A percentile compares a stretch with the other conserved stretches of the same genome.
Conservation (phyloP, 345 rosid species). For the Tarenaya hassleriana region DNA sequence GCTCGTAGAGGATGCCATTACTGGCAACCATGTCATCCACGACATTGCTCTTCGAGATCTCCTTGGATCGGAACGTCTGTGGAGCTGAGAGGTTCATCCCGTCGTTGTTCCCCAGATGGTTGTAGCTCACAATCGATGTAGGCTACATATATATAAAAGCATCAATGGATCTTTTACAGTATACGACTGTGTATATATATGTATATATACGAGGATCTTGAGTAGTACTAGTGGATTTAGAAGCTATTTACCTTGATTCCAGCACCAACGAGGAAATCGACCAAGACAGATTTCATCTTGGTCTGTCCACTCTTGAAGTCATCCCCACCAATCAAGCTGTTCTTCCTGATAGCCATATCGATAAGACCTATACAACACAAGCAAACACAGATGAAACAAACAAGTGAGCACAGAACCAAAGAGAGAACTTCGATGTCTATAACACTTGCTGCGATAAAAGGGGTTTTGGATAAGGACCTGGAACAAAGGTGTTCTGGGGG, state of each 20-base stretch:
- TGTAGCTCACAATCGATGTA: conserved; percentile 96
- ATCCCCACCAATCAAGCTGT: conserved; percentile 91
- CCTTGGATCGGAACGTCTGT: conserved; percentile 90
- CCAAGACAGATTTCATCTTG: conserved; percentile 95
- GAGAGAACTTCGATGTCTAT: too few relatives aligned
- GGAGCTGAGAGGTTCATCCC: conserved; percentile 99
- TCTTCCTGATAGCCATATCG: conserved; percentile 76
- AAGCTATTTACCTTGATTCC: conserved; percentile 97
- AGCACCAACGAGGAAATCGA: conserved; percentile 97
- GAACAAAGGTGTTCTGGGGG: conserved; percentile 97
- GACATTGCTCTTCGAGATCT: conserved; percentile 93
- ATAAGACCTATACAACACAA: conserved; percentile 35
- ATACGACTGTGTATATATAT: too few relatives aligned
- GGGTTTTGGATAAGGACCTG: conserved; percentile 25
- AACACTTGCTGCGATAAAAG: too few relatives aligned
- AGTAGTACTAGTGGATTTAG: too few relatives aligned
- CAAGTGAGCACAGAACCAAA: too few relatives aligned
- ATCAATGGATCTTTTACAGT: too few relatives aligned
- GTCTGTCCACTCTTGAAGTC: conserved; percentile 99
- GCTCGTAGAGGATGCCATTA: conserved; percentile 81
- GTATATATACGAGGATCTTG: too few relatives aligned
- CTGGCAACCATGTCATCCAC: conserved; percentile 98
- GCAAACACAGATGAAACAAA: too few relatives aligned
- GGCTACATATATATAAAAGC: conserved; percentile 61
- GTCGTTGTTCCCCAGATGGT: conserved; percentile 91